Conservation (phyloP, 495 filamentous ascomycete genomes). For the Oidiodendron maius region DNA sequence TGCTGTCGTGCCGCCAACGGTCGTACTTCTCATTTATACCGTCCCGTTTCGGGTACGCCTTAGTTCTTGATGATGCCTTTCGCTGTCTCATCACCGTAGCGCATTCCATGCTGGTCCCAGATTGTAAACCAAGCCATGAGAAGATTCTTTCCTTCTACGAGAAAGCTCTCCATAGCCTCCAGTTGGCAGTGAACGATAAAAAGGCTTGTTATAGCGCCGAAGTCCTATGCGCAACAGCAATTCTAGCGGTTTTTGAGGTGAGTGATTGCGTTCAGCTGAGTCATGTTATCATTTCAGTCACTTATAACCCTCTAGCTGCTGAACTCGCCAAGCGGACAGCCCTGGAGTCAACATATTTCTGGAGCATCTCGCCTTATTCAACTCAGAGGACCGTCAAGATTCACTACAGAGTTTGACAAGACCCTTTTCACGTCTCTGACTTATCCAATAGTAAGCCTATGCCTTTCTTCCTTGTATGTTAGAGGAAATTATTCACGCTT, state of each 20-base stretch:
- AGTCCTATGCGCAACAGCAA: constrained; percentile 24
- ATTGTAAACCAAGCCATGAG: neutral
- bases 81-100: constrained; percentile 11
- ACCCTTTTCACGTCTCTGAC: constrained; percentile 23
- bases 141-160: constrained; percentile 12
- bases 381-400: constrained; percentile 18
- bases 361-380: constrained; percentile 23
- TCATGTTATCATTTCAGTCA: neutral
- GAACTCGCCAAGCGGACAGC: constrained; percentile 16
- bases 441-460: constrained; percentile 19
- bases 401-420: constrained; percentile 23
- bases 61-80: constrained; percentile 11
- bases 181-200: constrained; percentile 17
- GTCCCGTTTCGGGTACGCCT: constrained; percentile 5
- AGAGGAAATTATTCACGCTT: neutral
- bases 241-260: constrained; percentile 22
- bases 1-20: constrained; percentile 12
- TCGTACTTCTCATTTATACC: constrained; percentile 11
- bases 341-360: constrained; percentile 22
- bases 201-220: constrained; percentile 13
- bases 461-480: neutral
- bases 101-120: constrained; percentile 7
- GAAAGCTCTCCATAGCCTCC: constrained; percentile 22
- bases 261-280: neutral
- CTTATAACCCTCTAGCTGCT: constrained; percentile 9